Base-by-base conservation (phyloP, 2,329 filamentous ascomycete genomes). In the Bipolaris cookei region DNA sequence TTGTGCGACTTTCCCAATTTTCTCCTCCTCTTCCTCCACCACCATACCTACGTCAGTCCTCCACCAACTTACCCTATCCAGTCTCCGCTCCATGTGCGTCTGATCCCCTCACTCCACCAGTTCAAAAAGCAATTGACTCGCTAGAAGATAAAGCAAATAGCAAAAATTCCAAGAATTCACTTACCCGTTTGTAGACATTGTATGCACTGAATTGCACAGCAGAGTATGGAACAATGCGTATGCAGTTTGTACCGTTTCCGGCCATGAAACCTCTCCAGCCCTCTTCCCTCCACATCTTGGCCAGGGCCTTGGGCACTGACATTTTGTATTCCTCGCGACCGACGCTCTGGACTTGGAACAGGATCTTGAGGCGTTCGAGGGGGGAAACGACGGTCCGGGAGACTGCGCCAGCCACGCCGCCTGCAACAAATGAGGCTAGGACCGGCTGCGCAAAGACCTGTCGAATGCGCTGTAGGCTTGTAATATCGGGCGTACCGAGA, bases 161-260 rank as follows among this genome's bases (percentile, higher is more conserved):
- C 30, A 51, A 32, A 30, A 28, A 50, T 14, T 21, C 43, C 37
- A 43, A 16, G 44, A 46, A 50, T 13, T 14, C 47, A 79, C 88
- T 75, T 80, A 96, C 93, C 80, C 88, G 86, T 79, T 96, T 97
- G 80, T 99, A 99, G 66, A 98, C 87, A 76, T 96, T 98, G 81
- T 98, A 99, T 74, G 92, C 96, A 67, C 94, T 94, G 77, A 99
- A 99, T 74, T 99, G 95, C 38, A 98, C 95, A 10, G 95, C 95
- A 47, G 94, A 98, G 77, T 99, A 99, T 4, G 95, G 95, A 50
- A 99, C 92, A 66, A 99, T 99, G 61, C 95, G 91, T 70, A 99
- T 91, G 82, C 95, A 99, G 78, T 99, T 99, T 59, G 93, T 97
- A 62, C 95, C 95, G 76, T 99, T 99, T 50, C 95, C 95, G 65